Conservation (phyloP, 805 yeast genomes). For the Wickerhamiella allomyrinae region DNA sequence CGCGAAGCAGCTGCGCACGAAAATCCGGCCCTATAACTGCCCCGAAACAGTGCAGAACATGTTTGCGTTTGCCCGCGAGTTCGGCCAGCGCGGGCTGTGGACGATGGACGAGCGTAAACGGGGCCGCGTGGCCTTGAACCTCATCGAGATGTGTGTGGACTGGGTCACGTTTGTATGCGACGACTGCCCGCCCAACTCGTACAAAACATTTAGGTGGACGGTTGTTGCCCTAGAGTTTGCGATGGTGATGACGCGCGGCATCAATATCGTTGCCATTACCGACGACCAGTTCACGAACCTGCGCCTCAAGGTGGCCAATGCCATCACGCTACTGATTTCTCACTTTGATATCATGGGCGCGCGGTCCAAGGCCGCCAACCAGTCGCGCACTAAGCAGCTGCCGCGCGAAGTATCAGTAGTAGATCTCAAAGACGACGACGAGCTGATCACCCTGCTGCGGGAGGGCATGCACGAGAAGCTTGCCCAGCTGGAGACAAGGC, state of each 20-base stretch:
- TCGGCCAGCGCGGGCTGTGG: conserved; percentile 57
- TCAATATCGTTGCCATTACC: conserved; percentile 66
- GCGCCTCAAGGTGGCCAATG: conserved; percentile 76
- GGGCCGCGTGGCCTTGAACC: conserved; percentile 51
- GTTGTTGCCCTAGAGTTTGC: conserved; percentile 92
- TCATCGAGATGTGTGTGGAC: conserved; percentile 64
- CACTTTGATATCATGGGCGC: conserved; percentile 99
- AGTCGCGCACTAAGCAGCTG: conserved; percentile 27
- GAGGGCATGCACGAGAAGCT: conserved; percentile 57
- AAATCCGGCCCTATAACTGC: conserved; percentile 46
- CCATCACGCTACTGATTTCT: conserved; percentile 83
- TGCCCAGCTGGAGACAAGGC: conserved; percentile 42
- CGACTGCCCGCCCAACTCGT: conserved; percentile 86
- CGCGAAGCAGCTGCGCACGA: conserved; percentile 36
- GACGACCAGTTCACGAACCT: conserved; percentile 61
- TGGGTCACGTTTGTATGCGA: conserved; percentile 92
- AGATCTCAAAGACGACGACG: conserved; percentile 41
- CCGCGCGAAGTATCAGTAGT: conserved; percentile 10
- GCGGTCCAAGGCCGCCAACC: conserved; percentile 52
- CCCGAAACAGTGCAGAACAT: conserved; percentile 66
- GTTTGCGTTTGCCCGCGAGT: conserved; percentile 67
- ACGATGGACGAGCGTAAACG: conserved; percentile 51
- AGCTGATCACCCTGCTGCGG: conserved; percentile 41
- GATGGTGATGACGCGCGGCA: conserved; percentile 84
- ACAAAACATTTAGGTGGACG: conserved; percentile 89